Evolutionary conservation across 1,284 basidiomycete species (phyloP).

Genomic region (Neolentinus lepideus): DNA sequence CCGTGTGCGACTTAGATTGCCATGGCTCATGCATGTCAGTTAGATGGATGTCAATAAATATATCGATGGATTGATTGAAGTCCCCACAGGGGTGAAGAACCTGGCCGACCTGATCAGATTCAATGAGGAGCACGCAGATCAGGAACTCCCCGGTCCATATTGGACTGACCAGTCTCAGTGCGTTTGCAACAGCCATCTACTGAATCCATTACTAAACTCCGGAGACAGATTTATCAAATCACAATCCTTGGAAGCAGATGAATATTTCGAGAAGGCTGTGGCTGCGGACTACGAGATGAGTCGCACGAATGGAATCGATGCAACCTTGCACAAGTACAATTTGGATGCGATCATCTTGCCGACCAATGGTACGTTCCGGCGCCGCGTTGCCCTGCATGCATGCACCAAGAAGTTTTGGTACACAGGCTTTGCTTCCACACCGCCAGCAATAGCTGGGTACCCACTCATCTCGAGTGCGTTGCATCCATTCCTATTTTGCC

Average conservation of each 20-base stretch:
- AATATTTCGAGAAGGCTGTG: not conserved
- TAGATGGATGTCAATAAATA: constrained; percentile 28
- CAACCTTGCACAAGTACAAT: constrained; percentile 28
- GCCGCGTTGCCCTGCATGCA: constrained; percentile 1
- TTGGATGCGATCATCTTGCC: constrained; percentile 40
- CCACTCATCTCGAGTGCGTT: constrained; percentile 28
- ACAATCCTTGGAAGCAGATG: not conserved
- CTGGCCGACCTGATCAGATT: constrained; percentile 36
- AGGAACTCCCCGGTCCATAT: constrained; percentile 32
- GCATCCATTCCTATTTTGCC: not conserved
- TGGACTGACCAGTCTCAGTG: constrained; percentile 33
- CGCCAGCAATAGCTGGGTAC: constrained; percentile 34
- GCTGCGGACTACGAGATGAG: constrained; percentile 14
- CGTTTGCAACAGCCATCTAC: constrained; percentile 10
- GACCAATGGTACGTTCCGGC: constrained; percentile 18
- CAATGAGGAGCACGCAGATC: constrained; percentile 31
- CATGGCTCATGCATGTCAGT: not conserved
- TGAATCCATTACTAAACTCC: constrained; percentile 2
- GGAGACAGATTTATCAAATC: constrained; percentile 3
- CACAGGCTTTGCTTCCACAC: constrained; percentile 15
- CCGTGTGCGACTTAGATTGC: not conserved
- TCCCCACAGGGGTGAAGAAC: constrained; percentile 27
- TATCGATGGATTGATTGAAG: constrained; percentile 23
- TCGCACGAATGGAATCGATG: constrained; percentile 37
- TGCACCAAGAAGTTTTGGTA: not conserved